These are phyloP conservation scores for Eutrema heterophyllum DNA, from an alignment of 345 rosid species.

Conservation along the genomic window DNA sequence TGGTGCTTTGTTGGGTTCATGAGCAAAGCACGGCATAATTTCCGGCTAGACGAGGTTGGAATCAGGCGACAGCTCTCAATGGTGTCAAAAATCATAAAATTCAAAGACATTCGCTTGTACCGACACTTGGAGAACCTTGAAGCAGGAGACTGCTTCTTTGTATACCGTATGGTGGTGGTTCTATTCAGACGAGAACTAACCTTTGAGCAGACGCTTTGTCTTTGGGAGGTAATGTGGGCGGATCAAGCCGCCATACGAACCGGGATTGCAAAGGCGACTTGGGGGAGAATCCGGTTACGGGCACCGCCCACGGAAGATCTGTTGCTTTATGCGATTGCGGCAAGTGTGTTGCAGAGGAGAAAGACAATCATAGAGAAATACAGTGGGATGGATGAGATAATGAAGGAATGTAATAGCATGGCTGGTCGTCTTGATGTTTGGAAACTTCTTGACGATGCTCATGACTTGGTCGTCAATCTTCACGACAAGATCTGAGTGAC, in stretches of 20 bases:
- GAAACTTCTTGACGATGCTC: slow-evolving; percentile 97
- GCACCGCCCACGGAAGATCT: slow-evolving; percentile 93
- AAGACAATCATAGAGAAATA: slow-evolving; percentile 84
- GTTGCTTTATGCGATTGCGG: slow-evolving; percentile 90
- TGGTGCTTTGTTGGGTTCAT: slow-evolving; percentile 94
- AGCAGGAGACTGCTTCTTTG: slow-evolving; percentile 92
- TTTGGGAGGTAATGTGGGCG: slow-evolving; percentile 99
- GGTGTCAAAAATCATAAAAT: slow-evolving; percentile 79
- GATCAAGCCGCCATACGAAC: slow-evolving; percentile 84
- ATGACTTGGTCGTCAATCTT: slow-evolving; percentile 75
- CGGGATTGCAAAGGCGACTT: slow-evolving; percentile 65
- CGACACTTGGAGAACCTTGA: slow-evolving; percentile 85
- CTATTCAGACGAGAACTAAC: slow-evolving; percentile 77
- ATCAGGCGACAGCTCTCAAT: slow-evolving; percentile 75
- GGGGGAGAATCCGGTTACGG: slow-evolving; percentile 79
- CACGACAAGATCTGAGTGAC: slow-evolving; percentile 66
- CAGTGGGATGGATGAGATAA: slow-evolving; percentile 91
- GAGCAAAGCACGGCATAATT: slow-evolving; percentile 91
- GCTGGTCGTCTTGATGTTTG: slow-evolving; percentile 86
- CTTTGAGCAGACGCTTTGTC: slow-evolving; percentile 82
- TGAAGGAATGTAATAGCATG: slow-evolving; percentile 94
- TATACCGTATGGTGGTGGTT: slow-evolving; percentile 95
- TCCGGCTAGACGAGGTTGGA: slow-evolving; percentile 91
- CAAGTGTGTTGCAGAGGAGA: slow-evolving; percentile 91
- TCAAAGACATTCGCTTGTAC: slow-evolving; percentile 74